A percentile compares a stretch with the other conserved stretches of the same genome.
Evolutionary conservation across 2,329 filamentous ascomycete species (phyloP).

Genomic region (Penicillium psychrosexuale): DNA sequence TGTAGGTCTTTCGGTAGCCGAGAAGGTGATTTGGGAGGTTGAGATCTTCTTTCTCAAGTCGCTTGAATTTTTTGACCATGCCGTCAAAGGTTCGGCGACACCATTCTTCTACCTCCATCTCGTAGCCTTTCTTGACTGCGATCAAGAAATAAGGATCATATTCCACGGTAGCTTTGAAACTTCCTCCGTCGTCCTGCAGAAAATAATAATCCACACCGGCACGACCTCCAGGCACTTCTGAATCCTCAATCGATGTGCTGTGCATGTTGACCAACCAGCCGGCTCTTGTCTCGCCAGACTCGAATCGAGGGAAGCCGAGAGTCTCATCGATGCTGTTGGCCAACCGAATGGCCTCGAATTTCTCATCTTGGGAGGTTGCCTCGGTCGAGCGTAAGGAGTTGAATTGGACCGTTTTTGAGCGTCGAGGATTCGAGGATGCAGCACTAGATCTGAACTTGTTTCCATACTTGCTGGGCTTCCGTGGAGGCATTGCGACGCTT

Average conservation of each 20-base stretch:
- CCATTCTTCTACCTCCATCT: constrained; percentile 96
- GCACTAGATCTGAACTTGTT: constrained; percentile 48
- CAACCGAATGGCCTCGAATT: constrained; percentile 77
- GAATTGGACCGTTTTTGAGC: constrained; percentile 74
- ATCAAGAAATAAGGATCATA: constrained; percentile 97
- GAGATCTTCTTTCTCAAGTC: constrained; percentile 88
- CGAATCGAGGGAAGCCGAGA: constrained; percentile 91
- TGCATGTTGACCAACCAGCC: constrained; percentile 98
- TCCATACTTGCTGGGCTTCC: constrained; percentile 64
- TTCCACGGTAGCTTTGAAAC: constrained; percentile 93
- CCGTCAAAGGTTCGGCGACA: constrained; percentile 75
- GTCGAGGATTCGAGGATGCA: constrained; percentile 49
- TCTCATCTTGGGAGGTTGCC: constrained; percentile 87
- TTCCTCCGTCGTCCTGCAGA: constrained; percentile 80
- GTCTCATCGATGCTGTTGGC: constrained; percentile 88
- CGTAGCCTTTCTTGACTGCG: constrained; percentile 80
- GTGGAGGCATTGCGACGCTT: constrained; percentile 45
- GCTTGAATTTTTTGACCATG: constrained; percentile 71
- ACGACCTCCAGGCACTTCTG: constrained; percentile 76
- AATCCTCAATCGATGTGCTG: constrained; percentile 79
- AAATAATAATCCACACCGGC: constrained; percentile 97
- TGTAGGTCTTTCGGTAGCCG: constrained; percentile 82
- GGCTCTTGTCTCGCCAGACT: constrained; percentile 76
- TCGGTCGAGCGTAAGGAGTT: constrained; percentile 72
- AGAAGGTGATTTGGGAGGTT: constrained; percentile 93